Evolutionary conservation across 495 filamentous ascomycete genomes (phyloP).

Genomic region (Penicillium salamii): DNA sequence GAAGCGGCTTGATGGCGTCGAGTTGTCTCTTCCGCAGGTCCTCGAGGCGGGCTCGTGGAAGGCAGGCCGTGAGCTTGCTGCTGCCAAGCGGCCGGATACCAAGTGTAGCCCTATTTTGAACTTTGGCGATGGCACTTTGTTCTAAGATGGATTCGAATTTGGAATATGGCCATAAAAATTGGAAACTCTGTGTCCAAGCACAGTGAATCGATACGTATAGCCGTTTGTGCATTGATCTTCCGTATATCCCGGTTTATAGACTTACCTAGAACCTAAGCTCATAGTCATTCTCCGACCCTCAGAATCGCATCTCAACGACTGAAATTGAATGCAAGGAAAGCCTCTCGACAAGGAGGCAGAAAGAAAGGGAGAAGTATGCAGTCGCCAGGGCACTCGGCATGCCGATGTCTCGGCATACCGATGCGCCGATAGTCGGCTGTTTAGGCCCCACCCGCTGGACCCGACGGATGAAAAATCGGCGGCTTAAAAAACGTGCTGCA

Average conservation of each 20-base stretch:
- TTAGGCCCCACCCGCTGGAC: constrained; percentile 20
- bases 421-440: constrained; percentile 22
- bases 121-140: constrained; percentile 44
- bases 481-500: neutral
- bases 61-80: constrained; percentile 41
- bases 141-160: too few species aligned
- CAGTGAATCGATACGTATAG: too few species aligned
- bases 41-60: constrained; percentile 86
- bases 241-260: too few species aligned
- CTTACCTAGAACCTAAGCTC: too few species aligned
- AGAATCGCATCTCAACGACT: too few species aligned
- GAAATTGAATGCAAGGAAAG: too few species aligned
- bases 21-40: constrained; percentile 72
- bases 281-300: too few species aligned
- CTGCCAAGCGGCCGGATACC: constrained; percentile 34
- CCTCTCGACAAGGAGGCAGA: too few species aligned
- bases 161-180: too few species aligned
- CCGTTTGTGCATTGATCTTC: too few species aligned
- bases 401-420: constrained; percentile 18
- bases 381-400: constrained; percentile 17
- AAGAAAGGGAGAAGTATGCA: too few species aligned
- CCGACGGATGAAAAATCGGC: constrained; percentile 15
- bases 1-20: constrained; percentile 50
- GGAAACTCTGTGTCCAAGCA: too few species aligned
- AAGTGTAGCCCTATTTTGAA: constrained; percentile 46